Evolutionary conservation across 345 rosid genomes (phyloP).

Genomic region (Moringa oleifera): DNA sequence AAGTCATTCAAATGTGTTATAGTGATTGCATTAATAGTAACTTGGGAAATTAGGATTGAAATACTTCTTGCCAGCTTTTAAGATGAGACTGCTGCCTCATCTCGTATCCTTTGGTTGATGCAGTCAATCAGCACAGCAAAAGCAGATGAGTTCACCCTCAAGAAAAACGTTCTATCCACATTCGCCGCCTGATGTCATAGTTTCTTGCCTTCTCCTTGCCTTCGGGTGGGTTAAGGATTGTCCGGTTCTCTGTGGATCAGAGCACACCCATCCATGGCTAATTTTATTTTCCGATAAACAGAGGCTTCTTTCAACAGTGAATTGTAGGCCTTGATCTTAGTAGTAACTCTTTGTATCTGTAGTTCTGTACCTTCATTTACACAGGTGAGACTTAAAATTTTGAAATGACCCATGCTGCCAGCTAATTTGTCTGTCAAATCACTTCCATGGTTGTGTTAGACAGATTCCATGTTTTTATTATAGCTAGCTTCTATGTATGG

Average conservation of each 20-base stretch:
- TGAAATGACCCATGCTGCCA: conserved; percentile 2
- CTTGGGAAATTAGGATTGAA: background rate
- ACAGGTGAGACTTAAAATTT: background rate
- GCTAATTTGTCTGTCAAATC: too few species aligned
- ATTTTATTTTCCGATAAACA: conserved; percentile 1
- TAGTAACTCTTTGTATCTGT: background rate
- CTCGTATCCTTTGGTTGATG: conserved; percentile 14
- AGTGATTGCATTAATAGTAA: background rate
- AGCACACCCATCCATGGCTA: background rate
- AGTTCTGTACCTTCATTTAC: background rate
- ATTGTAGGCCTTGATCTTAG: conserved; percentile 5
- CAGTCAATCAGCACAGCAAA: conserved; percentile 86
- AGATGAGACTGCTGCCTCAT: background rate
- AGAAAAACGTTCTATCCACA: conserved; percentile 63
- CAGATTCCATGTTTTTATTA: too few species aligned
- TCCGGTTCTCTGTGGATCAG: background rate
- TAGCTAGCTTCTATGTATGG: too few species aligned
- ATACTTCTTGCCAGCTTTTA: too few species aligned
- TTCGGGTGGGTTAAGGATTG: conserved; percentile 1
- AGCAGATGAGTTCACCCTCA: conserved; percentile 77
- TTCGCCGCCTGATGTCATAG: conserved; percentile 31
- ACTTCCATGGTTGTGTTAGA: too few species aligned
- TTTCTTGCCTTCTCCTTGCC: conserved; percentile 1
- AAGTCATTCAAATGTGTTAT: background rate
- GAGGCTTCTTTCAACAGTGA: conserved; percentile 5